Conservation (phyloP, 345 rosid genomes). For the Arabis hirsuta region DNA sequence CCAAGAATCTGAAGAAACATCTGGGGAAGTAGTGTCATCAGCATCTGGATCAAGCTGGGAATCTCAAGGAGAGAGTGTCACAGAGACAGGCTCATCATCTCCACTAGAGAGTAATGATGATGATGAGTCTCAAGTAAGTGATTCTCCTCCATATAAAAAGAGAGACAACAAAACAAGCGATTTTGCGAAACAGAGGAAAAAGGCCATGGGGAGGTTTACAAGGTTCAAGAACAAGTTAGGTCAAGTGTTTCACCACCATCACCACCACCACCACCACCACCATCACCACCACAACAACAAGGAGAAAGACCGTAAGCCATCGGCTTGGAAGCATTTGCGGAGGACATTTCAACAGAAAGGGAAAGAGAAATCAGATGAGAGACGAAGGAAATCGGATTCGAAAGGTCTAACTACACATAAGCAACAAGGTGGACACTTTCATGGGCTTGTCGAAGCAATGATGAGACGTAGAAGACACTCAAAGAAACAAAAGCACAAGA, state of each 20-base stretch:
- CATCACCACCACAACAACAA: conserved; percentile 30
- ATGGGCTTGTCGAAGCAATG: conserved; percentile 54
- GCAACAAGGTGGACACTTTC: conserved; percentile 52
- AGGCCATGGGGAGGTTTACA: conserved; percentile 47
- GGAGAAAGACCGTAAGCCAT: conserved; percentile 11
- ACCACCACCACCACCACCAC: conserved; percentile 68
- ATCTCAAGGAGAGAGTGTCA: conserved; percentile 39
- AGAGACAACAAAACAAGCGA: conserved; percentile 27
- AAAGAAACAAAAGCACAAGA: conserved; percentile 49
- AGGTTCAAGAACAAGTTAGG: conserved; percentile 67
- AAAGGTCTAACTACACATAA: conserved; percentile 38
- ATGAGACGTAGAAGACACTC: conserved; percentile 51
- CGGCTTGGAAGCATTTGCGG: conserved; percentile 54
- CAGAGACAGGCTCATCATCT: conserved; percentile 35
- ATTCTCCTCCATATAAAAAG: conserved; percentile 29
- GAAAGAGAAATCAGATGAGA: conserved; percentile 29
- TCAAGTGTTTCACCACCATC: conserved; percentile 71
- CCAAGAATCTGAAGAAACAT: conserved; percentile 28
- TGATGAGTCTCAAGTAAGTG: conserved; percentile 18
- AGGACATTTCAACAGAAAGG: conserved; percentile 37
- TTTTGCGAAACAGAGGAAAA: conserved; percentile 30
- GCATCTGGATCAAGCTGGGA: conserved; percentile 43
- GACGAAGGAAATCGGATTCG: conserved; percentile 31
- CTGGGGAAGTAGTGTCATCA: background rate
- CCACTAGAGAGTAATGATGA: conserved; percentile 24